Evolutionary conservation across 2,329 filamentous ascomycete species (phyloP), one percentile per base, ranked within the genome.

Genomic region (Monilinia fructigena): DNA sequence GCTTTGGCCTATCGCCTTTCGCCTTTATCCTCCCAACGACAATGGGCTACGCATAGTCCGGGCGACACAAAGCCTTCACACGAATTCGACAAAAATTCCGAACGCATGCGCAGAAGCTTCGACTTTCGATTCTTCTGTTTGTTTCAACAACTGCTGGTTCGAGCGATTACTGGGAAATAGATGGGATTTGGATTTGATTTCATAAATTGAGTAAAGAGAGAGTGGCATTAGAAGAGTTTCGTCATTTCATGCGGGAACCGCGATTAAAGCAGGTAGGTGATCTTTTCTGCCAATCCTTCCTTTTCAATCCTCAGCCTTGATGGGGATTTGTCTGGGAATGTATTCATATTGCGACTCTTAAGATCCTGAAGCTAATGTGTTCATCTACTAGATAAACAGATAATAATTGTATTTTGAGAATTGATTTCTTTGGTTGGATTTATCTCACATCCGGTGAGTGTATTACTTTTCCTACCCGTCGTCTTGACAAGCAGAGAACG

Each of bases 41-140:
- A 69, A 76, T 76, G 74, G 75, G 74, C 73, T 63, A 68, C 71
- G 72, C 67, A 73, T 75, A 74, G 69, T 64, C 69, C 63, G 65
- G 74, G 72, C 73, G 69, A 70, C 65, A 70, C 63, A 67, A 69
- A 75, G 72, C 73, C 73, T 73, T 70, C 42, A 64, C 42, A 56
- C 65, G 58, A 63, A 48, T 56, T 58, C 42, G 40, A 35, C 31
- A 35, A 35, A 52, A 11, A 63, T 55, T 45, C 35, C 60, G 35
- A 47, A 55, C 69, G 65, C 68, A 71, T 69, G 70, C 70, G 68
- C 68, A 69, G 68, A 72, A 70, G 68, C 58, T 68, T 61, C 14
- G 31, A 61, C 58, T 38, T 73, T 66, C 69, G 69, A 70, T 35
- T 62, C 70, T 68, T 68, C 55, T 61, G 52, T 55, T 71, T 69